Percentiles rank a stretch among this genome's conserved stretches.
These are phyloP conservation scores for Fraxinus sp. DNA, from an alignment of 305 asterid species.

Conservation along the genomic window DNA sequence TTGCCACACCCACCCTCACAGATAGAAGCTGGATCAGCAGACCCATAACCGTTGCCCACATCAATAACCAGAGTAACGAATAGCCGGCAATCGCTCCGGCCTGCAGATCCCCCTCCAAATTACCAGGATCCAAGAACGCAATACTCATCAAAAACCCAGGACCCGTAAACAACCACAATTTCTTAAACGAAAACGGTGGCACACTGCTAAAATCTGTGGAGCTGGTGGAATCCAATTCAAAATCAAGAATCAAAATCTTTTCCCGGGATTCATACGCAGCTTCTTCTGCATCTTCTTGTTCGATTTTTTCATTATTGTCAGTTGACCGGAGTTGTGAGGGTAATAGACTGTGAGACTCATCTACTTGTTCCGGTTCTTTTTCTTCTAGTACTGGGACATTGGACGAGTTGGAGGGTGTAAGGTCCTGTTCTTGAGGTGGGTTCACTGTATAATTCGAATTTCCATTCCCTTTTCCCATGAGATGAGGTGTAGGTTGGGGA, in stretches of 20 bases:
- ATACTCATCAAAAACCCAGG: constrained; percentile 94
- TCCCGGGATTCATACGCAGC: constrained; percentile 63
- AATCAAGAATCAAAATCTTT: constrained; percentile 50
- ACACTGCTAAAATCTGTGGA: constrained; percentile 40
- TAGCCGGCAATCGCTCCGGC: constrained; percentile 94
- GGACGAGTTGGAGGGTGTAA: constrained; percentile 31
- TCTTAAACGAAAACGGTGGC: constrained; percentile 75
- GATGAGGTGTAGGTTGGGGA: constrained; percentile 1
- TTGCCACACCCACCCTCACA: constrained; percentile 78
- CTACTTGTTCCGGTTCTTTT: constrained; percentile 30
- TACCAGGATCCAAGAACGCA: constrained; percentile 91
- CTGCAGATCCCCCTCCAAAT: constrained; percentile 93
- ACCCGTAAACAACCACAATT: constrained; percentile 81
- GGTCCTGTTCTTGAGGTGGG: constrained; percentile 37
- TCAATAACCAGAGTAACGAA: constrained; percentile 72
- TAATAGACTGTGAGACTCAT: constrained; percentile 52
- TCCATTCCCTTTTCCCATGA: background rate
- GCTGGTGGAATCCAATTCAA: constrained; percentile 44
- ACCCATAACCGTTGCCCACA: constrained; percentile 95
- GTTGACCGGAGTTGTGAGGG: constrained; percentile 31
- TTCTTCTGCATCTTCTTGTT: constrained; percentile 41
- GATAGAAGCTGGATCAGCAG: constrained; percentile 80
- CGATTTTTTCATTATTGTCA: constrained; percentile 14
- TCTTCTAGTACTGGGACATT: constrained; percentile 15
- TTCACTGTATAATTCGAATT: constrained; percentile 38